phyloP scores from a whole-genome alignment of 257 asterid genomes.

The Solanum dulcamara region DNA sequence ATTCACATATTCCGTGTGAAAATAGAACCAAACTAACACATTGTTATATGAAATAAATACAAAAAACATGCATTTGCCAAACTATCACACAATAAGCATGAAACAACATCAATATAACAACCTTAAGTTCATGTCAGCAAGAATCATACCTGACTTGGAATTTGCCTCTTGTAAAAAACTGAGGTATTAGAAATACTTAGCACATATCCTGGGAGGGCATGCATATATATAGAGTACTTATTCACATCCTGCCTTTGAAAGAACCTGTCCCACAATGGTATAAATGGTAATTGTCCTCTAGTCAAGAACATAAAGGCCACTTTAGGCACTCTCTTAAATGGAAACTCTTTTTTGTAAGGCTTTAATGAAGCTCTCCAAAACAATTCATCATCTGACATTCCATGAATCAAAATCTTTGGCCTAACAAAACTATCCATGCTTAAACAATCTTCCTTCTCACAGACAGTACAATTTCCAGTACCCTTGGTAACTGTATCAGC shows the following conservation, averaged over 20 bases:
- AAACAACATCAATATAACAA: constrained; percentile 2
- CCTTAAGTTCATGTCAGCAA: neutral
- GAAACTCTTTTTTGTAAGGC: constrained; percentile 64
- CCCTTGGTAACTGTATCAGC: constrained; percentile 1
- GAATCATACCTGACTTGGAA: constrained; percentile 71
- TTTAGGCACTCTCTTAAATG: constrained; percentile 62
- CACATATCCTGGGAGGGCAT: constrained; percentile 57
- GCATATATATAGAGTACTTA: constrained; percentile 67
- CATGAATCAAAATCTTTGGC: constrained; percentile 45
- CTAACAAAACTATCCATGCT: constrained; percentile 43
- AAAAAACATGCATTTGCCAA: neutral
- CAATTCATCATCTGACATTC: constrained; percentile 71
- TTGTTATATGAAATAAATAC: neutral
- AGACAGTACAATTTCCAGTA: constrained; percentile 10
- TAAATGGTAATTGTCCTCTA: constrained; percentile 74
- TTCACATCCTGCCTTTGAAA: constrained; percentile 52
- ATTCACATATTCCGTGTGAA: neutral
- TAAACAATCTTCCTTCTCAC: constrained; percentile 39
- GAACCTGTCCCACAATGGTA: constrained; percentile 94
- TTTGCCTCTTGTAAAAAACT: constrained; percentile 63
- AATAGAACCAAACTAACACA: neutral
- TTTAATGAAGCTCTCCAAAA: constrained; percentile 95
- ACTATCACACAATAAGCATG: neutral
- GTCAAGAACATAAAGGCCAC: constrained; percentile 94
- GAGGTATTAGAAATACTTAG: constrained; percentile 55